Evolutionary conservation across 2,329 filamentous ascomycete species (phyloP), one percentile per base, ranked within the genome.

Genomic region (Neonectria magnoliae): DNA sequence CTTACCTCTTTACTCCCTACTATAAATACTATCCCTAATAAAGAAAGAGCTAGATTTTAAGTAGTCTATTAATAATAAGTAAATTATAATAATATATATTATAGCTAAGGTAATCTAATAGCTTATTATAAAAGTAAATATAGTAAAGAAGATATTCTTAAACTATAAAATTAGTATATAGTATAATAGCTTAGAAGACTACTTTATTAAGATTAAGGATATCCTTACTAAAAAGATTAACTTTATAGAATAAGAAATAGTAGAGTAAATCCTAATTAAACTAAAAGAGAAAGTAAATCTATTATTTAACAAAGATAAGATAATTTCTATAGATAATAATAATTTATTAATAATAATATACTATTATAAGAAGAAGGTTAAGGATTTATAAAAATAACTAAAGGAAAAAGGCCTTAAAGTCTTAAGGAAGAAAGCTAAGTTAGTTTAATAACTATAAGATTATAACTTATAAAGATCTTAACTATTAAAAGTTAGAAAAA

Each of bases 21-120:
- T n/a, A n/a, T n/a, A n/a, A n/a, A n/a, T n/a, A n/a, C n/a, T n/a
- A n/a, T n/a, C n/a, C n/a, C n/a, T n/a, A n/a, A n/a, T n/a, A n/a
- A n/a, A 29, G 31, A 18, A 52, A 52, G 50, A 18, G n/a, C n/a
- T n/a, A 5, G 16, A n/a, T 18, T 42, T n/a, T 33, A 9, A 55
- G 50, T 61, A 42, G 58, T 48, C 58, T 48, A 27, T 61, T 9
- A n/a, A n/a, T 27, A 42, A 61, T 38, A 61, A 61, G 50, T 25
- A 51, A 22, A 45, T 55, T 22, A 61, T 61, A 42, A 61, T 29
- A 47, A 61, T 51, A 10, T 27, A 31, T 41, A 25, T 61, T 10
- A 31, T 61, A 4, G 27, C 58, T 55, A n/a, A 4, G 27, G 58
- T 51, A 44, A 31, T 47, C 8, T 5, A 54, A n/a, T 31, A 9